Base-by-base conservation (phyloP, 2,329 filamentous ascomycete genomes). In the Niveomyces coronatus region DNA sequence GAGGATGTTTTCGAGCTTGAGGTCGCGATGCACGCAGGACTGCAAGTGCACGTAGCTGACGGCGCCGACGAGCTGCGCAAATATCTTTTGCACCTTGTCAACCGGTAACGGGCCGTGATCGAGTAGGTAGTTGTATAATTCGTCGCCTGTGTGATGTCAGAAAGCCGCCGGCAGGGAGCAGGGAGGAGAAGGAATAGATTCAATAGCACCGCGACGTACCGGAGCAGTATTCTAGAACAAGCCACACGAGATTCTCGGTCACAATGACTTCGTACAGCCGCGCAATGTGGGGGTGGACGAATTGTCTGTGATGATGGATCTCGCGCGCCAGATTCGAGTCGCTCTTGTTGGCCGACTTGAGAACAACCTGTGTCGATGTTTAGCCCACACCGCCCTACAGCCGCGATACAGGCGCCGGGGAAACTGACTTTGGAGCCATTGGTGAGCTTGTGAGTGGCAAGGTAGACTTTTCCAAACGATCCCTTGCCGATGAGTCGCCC, bases 221-320 rank as follows among this genome's bases (percentile, higher is more conserved):
- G 45, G 85, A 82, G 62, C 91, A 98, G 58, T 94, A 98, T 65
- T 98, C 91, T 52, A 98, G 67, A 20, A 93, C 91, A 54, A 98
- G 72, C 91, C 91, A 98, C 37, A 98, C 93, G 58, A 96, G 62
- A 35, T 69, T 79, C 63, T 98, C 91, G 2, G 91, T 98, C 45
- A 98, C 88, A 51, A 98, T 94, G 43, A 98, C 89, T 67, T 98
- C 91, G 67, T 98, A 96, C 16, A 98, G 69, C 35, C 91, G 77
- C 31, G 91, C 88, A 52, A 98, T 98, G 63, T 98, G 91, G 16
- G 91, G 91, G 55, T 98, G 91, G 47, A 94, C 74, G 61, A 98
- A 95, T 61, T 98, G 91, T 49, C 91, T 84, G 59, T 98, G 91
- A 58, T 98, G 91, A 60, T 98, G 91, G 51, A 98, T 98, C 60